Evolutionary conservation across 2,329 filamentous ascomycete species (phyloP).

Genomic region (Paramyrothecium roridum): DNA sequence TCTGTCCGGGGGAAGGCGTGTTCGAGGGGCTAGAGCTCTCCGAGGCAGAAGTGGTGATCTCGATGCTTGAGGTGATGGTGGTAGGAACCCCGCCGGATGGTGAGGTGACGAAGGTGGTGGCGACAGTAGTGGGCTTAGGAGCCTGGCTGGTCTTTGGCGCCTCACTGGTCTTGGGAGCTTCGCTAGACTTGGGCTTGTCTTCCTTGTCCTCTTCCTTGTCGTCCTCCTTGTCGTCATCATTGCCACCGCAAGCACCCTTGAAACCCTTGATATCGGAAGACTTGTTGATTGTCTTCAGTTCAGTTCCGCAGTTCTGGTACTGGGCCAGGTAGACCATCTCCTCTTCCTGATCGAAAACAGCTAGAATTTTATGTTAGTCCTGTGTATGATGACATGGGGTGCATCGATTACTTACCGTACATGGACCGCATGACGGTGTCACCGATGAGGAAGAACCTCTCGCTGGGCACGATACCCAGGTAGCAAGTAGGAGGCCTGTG

Average conservation of each 20-base stretch:
- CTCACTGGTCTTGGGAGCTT: neutral
- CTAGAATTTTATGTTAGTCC: constrained; percentile 16
- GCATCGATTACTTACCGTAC: constrained; percentile 34
- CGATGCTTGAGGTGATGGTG: neutral
- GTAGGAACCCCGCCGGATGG: neutral
- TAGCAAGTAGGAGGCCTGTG: constrained; percentile 34
- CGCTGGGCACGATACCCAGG: constrained; percentile 45
- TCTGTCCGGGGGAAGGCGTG: too few relatives aligned
- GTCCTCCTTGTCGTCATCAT: neutral
- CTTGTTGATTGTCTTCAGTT: constrained; percentile 11
- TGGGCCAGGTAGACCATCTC: constrained; percentile 46
- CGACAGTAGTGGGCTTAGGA: neutral
- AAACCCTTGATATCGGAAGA: constrained; percentile 10
- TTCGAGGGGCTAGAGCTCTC: too few relatives aligned
- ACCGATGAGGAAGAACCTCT: constrained; percentile 46
- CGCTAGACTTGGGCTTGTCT: neutral
- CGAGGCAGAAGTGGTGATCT: neutral
- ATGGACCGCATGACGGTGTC: constrained; percentile 52
- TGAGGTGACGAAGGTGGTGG: neutral
- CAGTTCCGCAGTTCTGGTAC: constrained; percentile 45
- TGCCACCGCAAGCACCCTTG: constrained; percentile 9
- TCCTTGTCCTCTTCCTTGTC: neutral
- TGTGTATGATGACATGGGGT: neutral
- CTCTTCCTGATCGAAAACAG: constrained; percentile 49
- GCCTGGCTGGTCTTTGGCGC: neutral